Evolutionary conservation across 2,329 filamentous ascomycete species (phyloP).

Genomic region (Pleomassaria siparia): DNA sequence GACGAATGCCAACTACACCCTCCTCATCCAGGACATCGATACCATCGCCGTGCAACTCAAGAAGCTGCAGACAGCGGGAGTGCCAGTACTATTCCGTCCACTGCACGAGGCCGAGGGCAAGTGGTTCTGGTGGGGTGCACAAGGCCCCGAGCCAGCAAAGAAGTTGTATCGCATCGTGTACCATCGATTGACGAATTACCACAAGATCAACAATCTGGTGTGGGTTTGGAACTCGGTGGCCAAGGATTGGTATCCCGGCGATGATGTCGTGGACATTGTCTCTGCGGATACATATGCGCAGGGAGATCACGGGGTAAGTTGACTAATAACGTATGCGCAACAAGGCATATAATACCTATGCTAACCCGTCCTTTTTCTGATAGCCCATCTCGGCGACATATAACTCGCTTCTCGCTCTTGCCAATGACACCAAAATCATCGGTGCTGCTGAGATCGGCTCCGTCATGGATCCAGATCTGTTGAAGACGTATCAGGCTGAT

Average conservation of each 20-base stretch:
- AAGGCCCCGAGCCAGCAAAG: constrained; percentile 50
- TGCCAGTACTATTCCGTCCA: constrained; percentile 52
- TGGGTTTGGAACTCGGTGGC: constrained; percentile 55
- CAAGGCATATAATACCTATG: not conserved
- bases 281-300: constrained; percentile 51
- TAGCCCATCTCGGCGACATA: constrained; percentile 49
- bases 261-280: constrained; percentile 50
- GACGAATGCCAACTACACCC: constrained; percentile 50
- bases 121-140: constrained; percentile 58
- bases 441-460: constrained; percentile 52
- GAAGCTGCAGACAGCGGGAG: constrained; percentile 46
- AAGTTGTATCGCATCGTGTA: constrained; percentile 49
- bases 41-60: constrained; percentile 52
- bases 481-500: constrained; percentile 50
- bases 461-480: constrained; percentile 46
- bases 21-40: constrained; percentile 52
- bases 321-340: not conserved
- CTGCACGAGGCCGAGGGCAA: constrained; percentile 55
- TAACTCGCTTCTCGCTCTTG: constrained; percentile 47
- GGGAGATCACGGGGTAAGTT: constrained; percentile 46
- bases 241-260: constrained; percentile 52
- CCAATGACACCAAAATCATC: constrained; percentile 51
- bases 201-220: constrained; percentile 51
- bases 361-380: constrained; percentile 6
- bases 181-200: constrained; percentile 48